Evolutionary conservation across 2,329 filamentous ascomycete genomes (phyloP).

Genomic region (Pleomassaria siparia): DNA sequence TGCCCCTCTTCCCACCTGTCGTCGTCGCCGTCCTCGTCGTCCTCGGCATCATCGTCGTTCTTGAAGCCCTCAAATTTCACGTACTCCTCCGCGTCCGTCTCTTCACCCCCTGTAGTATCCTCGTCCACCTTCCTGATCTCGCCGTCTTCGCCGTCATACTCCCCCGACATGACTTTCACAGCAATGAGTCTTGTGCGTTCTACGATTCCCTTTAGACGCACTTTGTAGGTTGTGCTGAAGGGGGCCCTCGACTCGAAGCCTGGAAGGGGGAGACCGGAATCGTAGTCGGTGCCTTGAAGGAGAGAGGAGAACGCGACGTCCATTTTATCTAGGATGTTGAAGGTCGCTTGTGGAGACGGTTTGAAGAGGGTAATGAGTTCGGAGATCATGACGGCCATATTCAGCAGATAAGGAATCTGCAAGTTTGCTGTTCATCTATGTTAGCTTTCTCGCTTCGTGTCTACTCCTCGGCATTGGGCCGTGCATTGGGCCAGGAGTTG

Average conservation of each 20-base stretch:
- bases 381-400: conserved; percentile 71
- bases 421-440: conserved; percentile 62
- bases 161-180: conserved; percentile 66
- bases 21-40: conserved; percentile 47
- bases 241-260: conserved; percentile 66
- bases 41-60: no score
- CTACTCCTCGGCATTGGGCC: neutral
- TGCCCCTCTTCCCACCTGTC: conserved; percentile 31
- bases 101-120: conserved; percentile 31
- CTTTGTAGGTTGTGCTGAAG: conserved; percentile 84
- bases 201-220: conserved; percentile 78
- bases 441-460: conserved; percentile 1
- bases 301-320: conserved; percentile 82
- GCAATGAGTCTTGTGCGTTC: conserved; percentile 73
- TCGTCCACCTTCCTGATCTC: conserved; percentile 41
- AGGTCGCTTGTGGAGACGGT: conserved; percentile 66
- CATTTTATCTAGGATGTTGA: conserved; percentile 72
- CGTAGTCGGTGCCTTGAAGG: conserved; percentile 66
- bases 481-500: neutral
- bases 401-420: conserved; percentile 82
- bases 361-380: conserved; percentile 74
- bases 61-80: conserved; percentile 40
- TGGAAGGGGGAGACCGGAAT: conserved; percentile 65
- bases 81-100: conserved; percentile 29
- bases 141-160: conserved; percentile 45